Percentiles rank a stretch among this genome's conserved stretches.
phyloP scores from a whole-genome alignment of 1,284 basidiomycete species.

The Malassezia restricta region DNA sequence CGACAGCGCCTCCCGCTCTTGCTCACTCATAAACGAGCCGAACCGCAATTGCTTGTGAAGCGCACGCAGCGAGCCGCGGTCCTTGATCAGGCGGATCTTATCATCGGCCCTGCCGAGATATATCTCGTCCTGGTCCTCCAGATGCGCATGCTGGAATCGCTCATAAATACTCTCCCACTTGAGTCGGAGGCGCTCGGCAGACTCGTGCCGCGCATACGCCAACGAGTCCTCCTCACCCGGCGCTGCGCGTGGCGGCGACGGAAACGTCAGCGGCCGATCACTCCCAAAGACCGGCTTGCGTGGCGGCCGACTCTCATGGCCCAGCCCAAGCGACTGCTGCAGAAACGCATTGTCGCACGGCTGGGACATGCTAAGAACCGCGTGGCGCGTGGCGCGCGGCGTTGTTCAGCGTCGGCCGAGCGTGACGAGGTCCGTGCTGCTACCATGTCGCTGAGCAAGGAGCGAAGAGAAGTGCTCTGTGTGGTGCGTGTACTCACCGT shows the following conservation, averaged over 20 bases:
- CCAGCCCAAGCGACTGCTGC: conserved; percentile 12
- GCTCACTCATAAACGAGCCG: conserved; percentile 36
- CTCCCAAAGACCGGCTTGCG: conserved; percentile 2
- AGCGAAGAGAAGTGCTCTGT: conserved; percentile 13
- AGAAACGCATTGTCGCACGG: conserved; percentile 17
- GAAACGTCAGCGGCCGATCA: not conserved
- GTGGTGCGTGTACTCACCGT: not conserved
- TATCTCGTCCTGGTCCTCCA: conserved; percentile 41
- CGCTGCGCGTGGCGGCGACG: conserved; percentile 4
- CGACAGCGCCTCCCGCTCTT: conserved; percentile 19
- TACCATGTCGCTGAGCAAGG: conserved; percentile 4
- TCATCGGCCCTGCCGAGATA: conserved; percentile 33
- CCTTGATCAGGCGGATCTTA: conserved; percentile 27
- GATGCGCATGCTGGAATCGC: conserved; percentile 36
- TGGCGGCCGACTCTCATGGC: not conserved
- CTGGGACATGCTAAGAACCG: conserved; percentile 10
- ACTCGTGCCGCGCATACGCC: conserved; percentile 32
- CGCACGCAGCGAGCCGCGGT: conserved; percentile 29
- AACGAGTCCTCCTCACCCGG: conserved; percentile 18
- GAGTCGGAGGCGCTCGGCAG: conserved; percentile 30
- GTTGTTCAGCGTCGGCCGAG: not conserved
- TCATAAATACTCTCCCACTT: conserved; percentile 42
- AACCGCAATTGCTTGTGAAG: conserved; percentile 25
- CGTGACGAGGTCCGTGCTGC: not conserved
- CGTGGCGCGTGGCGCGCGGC: not conserved